phyloP scores from a whole-genome alignment of 2,329 filamentous ascomycete genomes.

The Stachybotrys chlorohalonatus region DNA sequence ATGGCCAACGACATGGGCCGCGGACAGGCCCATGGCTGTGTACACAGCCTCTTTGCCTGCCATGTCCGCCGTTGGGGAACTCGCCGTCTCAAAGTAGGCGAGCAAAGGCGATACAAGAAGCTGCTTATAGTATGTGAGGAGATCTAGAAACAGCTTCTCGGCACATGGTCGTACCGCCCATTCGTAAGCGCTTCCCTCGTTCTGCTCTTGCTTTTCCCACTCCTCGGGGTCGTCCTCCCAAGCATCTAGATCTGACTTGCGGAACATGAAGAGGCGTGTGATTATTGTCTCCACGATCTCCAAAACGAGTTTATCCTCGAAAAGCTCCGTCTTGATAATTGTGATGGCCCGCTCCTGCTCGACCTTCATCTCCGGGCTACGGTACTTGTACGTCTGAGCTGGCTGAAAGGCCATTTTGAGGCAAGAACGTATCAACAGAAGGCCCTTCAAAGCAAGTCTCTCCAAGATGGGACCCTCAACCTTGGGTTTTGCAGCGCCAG shows the following conservation, averaged over 20 bases:
- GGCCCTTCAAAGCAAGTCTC: slow-evolving; percentile 71
- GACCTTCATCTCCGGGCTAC: slow-evolving; percentile 61
- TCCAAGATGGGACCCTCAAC: slow-evolving; percentile 60
- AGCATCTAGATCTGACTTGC: slow-evolving; percentile 72
- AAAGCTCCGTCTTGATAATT: slow-evolving; percentile 61
- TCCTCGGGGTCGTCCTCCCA: slow-evolving; percentile 95
- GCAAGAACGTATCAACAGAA: slow-evolving; percentile 74
- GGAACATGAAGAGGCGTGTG: slow-evolving; percentile 80
- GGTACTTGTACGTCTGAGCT: slow-evolving; percentile 74
- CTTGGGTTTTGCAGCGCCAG: slow-evolving; percentile 35
- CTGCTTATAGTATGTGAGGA: slow-evolving; percentile 81
- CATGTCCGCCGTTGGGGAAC: slow-evolving; percentile 57
- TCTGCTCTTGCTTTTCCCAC: slow-evolving; percentile 88
- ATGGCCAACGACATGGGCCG: slow-evolving; percentile 60
- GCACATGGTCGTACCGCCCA: slow-evolving; percentile 88
- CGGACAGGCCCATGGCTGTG: slow-evolving; percentile 80
- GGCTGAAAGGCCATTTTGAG: slow-evolving; percentile 79
- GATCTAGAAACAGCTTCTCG: slow-evolving; percentile 86
- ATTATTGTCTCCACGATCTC: slow-evolving; percentile 80
- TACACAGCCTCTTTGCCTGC: slow-evolving; percentile 91
- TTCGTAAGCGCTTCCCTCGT: slow-evolving; percentile 77
- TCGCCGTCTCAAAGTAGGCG: slow-evolving; percentile 71
- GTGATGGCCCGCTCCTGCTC: slow-evolving; percentile 64
- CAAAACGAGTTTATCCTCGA: slow-evolving; percentile 67
- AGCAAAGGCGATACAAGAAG: slow-evolving; percentile 72